Evolutionary conservation across 257 asterid species (phyloP), one percentile per base, ranked within the genome.

Genomic region (Ajuga chamaepitys): DNA sequence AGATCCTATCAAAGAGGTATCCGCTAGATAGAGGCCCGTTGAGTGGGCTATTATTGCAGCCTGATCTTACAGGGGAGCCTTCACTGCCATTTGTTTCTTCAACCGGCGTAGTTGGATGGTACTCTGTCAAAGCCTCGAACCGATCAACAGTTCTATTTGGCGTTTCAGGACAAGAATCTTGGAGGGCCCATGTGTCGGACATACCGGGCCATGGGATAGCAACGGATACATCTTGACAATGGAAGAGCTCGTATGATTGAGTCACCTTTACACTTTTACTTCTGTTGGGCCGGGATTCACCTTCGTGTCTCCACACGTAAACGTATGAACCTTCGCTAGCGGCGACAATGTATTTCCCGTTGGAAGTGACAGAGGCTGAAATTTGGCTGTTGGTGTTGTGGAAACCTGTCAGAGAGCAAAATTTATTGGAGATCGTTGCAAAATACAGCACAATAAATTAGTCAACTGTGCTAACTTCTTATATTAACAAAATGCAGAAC

Each of bases 161-260:
- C 3, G 67, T 83, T 38, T 70, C 48, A n/a, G 80, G 59, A 24
- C 74, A 72, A 34, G 71, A 46, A 52, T 81, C 77, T 60, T 69
- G 87, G 74, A 51, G 71, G 44, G 52, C 80, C 88, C 79, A 79
- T 10, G 82, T 50, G 55, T 80, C 88, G 1, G 82, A 66, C 54
- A 80, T 47, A 12, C 96, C 92, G 30, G 96, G 99, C 99, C 99
- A 94, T 13, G 99, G 95, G 75, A 90, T 85, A 48, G 97, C 99
- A 38, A 78, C 80, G 1, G 99, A 85, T 46, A 91, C 97, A 73
- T 94, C 99, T 83, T 81, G 95, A 75, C 96, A 88, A 69, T 88
- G 92, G 67, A 94, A 94, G 65, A 83, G 81, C 75, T 94, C 99
- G 8, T 86, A 90, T 8, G 96, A 78, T 20, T 74, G 90, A 28